These are phyloP conservation scores for Camellia japonica DNA, from an alignment of 148 eudicot genomes.

Conservation along the genomic window DNA sequence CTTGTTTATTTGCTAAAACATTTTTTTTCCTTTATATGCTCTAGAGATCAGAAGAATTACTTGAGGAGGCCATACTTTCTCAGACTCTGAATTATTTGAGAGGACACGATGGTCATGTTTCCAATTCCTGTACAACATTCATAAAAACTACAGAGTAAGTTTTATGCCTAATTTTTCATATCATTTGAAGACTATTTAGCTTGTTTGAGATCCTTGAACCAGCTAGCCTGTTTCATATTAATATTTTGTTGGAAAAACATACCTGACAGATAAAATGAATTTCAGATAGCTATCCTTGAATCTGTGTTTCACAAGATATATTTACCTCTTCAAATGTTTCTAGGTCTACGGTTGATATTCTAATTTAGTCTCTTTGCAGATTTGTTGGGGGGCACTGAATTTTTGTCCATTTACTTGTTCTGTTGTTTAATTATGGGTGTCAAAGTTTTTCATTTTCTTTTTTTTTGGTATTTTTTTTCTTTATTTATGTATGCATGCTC, in stretches of 20 bases:
- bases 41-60: conserved; percentile 79
- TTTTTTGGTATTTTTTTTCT: neutral
- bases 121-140: conserved; percentile 68
- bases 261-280: neutral
- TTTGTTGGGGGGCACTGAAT: neutral
- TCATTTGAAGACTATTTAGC: neutral
- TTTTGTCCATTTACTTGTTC: neutral
- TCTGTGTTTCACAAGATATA: neutral
- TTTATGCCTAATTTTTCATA: neutral
- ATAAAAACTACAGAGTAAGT: conserved; percentile 80
- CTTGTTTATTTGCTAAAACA: conserved; percentile 9
- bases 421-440: neutral
- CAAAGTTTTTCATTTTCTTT: neutral
- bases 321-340: neutral
- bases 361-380: neutral
- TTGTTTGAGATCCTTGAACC: neutral
- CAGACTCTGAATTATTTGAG: conserved; percentile 76
- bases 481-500: neutral
- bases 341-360: neutral
- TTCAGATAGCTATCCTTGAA: neutral
- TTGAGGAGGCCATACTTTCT: conserved; percentile 88
- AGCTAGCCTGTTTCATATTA: conserved; percentile 2
- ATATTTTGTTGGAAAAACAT: neutral
- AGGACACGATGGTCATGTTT: conserved; percentile 37
- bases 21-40: conserved; percentile 19